phyloP scores from a whole-genome alignment of 768 basidiomycete genomes.

The Collybia mongolica region DNA sequence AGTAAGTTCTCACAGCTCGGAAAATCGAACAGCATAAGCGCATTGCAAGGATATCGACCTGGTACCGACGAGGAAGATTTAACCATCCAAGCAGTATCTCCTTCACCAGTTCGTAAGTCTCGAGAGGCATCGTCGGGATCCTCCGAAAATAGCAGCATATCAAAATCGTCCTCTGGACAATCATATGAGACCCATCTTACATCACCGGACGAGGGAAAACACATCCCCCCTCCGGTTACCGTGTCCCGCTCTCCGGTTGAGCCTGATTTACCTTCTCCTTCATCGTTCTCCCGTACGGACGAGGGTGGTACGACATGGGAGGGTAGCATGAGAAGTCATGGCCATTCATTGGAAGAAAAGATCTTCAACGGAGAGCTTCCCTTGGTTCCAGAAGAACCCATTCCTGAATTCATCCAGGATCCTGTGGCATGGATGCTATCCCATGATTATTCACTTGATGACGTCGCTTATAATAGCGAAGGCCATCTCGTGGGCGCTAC shows the following conservation, averaged over 20 bases:
- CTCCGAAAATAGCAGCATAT: slow-evolving; percentile 44
- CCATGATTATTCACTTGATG: slow-evolving; percentile 81
- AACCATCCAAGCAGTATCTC: slow-evolving; percentile 51
- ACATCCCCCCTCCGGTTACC: slow-evolving; percentile 28
- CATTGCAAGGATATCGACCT: slow-evolving; percentile 33
- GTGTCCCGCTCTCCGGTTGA: slow-evolving; percentile 31
- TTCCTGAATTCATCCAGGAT: slow-evolving; percentile 37
- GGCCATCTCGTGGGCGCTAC: slow-evolving; percentile 91
- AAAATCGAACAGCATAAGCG: slow-evolving; percentile 32
- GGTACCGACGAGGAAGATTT: slow-evolving; percentile 48
- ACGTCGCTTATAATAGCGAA: slow-evolving; percentile 89
- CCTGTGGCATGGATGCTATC: slow-evolving; percentile 54
- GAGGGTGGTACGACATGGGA: slow-evolving; percentile 62
- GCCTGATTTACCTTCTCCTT: slow-evolving; percentile 49
- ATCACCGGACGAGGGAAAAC: slow-evolving; percentile 44
- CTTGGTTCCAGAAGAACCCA: slow-evolving; percentile 42
- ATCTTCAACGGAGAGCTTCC: slow-evolving; percentile 53
- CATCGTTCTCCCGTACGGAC: slow-evolving; percentile 47
- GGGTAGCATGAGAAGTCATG: slow-evolving; percentile 38
- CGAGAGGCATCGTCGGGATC: slow-evolving; percentile 47
- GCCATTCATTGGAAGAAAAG: slow-evolving; percentile 48
- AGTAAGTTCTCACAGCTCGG: slow-evolving; percentile 44
- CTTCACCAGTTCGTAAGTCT: slow-evolving; percentile 27
- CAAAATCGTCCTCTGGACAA: slow-evolving; percentile 42
- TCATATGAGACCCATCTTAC: slow-evolving; percentile 52